These are phyloP conservation scores for Dendrocalamus latiflorus DNA, from an alignment of 202 grass and related monocot genomes.

Conservation along the genomic window DNA sequence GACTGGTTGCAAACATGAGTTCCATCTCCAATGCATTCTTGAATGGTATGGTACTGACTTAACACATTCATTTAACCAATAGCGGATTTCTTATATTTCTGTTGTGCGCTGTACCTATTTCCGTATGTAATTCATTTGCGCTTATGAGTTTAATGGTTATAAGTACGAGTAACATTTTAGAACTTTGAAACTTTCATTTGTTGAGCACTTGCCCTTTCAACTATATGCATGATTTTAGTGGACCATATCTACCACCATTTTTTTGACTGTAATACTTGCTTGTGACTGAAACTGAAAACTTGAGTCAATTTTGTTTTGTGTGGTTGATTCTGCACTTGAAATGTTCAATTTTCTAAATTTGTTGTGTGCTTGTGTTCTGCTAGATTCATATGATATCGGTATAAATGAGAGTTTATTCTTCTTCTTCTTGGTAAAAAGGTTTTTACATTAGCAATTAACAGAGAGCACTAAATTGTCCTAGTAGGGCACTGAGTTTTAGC, in stretches of 20 bases:
- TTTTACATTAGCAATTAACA: not conserved
- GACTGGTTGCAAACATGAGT: conserved; percentile 91
- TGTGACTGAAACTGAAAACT: not conserved
- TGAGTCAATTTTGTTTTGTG: not conserved
- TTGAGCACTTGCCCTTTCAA: not conserved
- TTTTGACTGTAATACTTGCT: not conserved
- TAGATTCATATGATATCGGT: not conserved
- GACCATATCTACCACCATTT: not conserved
- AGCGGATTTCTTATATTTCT: not conserved
- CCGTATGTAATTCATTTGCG: conserved; percentile 8
- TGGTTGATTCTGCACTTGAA: not conserved
- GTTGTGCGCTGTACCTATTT: not conserved
- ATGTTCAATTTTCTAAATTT: not conserved
- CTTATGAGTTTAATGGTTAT: not conserved
- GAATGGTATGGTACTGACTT: conserved; percentile 67
- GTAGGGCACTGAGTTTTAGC: not conserved
- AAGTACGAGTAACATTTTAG: not conserved
- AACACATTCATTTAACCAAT: not conserved
- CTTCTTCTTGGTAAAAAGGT: not conserved
- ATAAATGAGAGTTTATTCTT: not conserved
- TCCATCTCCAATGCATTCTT: conserved; percentile 98
- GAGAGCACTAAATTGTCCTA: not conserved
- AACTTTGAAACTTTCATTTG: not conserved
- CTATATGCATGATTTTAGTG: not conserved
- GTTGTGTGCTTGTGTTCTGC: not conserved